Evolutionary conservation across 768 basidiomycete genomes (phyloP).

Genomic region (Coprinopsis sp.): DNA sequence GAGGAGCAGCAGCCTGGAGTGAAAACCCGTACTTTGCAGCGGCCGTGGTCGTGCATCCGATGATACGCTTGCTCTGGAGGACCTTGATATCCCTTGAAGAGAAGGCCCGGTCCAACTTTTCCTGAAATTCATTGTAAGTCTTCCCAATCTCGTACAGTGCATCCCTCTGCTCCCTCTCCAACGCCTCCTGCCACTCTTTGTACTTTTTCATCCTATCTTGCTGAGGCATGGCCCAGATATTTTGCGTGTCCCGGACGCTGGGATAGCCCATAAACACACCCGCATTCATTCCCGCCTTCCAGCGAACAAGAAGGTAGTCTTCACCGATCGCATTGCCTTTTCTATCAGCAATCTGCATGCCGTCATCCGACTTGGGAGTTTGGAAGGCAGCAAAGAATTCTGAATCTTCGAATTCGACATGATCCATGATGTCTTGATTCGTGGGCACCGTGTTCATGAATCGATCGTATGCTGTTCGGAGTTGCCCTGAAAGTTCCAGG

Average conservation of each 20-base stretch:
- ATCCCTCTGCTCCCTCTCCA: conserved; percentile 30
- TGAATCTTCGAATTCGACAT: conserved; percentile 49
- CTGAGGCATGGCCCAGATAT: conserved; percentile 35
- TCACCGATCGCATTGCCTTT: conserved; percentile 29
- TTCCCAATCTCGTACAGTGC: conserved; percentile 28
- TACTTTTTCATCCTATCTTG: conserved; percentile 22
- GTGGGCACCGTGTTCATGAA: conserved; percentile 21
- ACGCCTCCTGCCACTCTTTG: conserved; percentile 30
- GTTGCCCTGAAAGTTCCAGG: background rate
- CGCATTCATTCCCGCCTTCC: conserved; percentile 41
- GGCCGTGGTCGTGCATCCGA: conserved; percentile 66
- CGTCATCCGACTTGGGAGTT: conserved; percentile 37
- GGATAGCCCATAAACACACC: conserved; percentile 32
- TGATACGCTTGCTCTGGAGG: conserved; percentile 46
- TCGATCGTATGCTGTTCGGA: conserved; percentile 18
- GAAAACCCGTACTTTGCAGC: conserved; percentile 55
- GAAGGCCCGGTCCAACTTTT: conserved; percentile 31
- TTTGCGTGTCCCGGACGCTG: conserved; percentile 18
- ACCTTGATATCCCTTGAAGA: conserved; percentile 27
- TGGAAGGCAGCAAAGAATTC: conserved; percentile 43
- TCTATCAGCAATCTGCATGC: conserved; percentile 41
- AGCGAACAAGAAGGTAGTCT: conserved; percentile 43
- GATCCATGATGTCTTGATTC: conserved; percentile 31
- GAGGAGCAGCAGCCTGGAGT: conserved; percentile 43
- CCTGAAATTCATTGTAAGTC: conserved; percentile 38